Percentiles rank a stretch among this genome's conserved stretches.
phyloP scores from a whole-genome alignment of 192 early-diverging fungal genomes.

The Backusella liffmaniae region DNA sequence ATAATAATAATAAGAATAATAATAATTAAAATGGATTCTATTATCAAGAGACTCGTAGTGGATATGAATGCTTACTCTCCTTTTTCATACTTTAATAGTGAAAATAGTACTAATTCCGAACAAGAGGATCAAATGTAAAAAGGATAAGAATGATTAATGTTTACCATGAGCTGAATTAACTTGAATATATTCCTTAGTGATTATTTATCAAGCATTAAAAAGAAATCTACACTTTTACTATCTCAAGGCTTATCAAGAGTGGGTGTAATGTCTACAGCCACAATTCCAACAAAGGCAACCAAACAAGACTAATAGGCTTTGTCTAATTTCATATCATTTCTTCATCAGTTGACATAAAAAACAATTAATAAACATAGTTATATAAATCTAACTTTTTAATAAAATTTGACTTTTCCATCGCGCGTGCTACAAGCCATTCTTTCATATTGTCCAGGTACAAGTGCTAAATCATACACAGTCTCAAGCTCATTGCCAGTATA shows the following conservation, averaged over 20 bases:
- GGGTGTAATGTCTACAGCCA: neutral
- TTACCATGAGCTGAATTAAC: neutral
- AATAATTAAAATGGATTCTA: neutral
- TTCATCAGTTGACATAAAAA: neutral
- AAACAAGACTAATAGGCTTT: neutral
- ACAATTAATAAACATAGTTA: too few species aligned
- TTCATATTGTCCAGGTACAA: neutral
- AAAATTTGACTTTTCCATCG: slow-evolving; percentile 19
- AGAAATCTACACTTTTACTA: slow-evolving; percentile 2
- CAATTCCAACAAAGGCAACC: neutral
- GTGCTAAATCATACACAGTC: slow-evolving; percentile 13
- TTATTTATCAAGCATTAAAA: neutral
- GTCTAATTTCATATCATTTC: neutral
- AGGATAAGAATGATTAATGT: neutral
- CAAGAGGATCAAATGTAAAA: neutral
- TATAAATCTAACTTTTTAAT: neutral
- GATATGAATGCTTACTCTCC: neutral
- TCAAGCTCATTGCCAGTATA: slow-evolving; percentile 31
- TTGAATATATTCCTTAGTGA: neutral
- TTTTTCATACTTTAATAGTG: neutral
- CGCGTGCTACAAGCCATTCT: slow-evolving; percentile 16
- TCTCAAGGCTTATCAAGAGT: slow-evolving; percentile 1
- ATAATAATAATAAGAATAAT: neutral
- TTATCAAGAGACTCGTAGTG: neutral
- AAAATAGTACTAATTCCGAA: neutral